Conservation (phyloP, 1,284 basidiomycete species). For the Athelia psychrophila region DNA sequence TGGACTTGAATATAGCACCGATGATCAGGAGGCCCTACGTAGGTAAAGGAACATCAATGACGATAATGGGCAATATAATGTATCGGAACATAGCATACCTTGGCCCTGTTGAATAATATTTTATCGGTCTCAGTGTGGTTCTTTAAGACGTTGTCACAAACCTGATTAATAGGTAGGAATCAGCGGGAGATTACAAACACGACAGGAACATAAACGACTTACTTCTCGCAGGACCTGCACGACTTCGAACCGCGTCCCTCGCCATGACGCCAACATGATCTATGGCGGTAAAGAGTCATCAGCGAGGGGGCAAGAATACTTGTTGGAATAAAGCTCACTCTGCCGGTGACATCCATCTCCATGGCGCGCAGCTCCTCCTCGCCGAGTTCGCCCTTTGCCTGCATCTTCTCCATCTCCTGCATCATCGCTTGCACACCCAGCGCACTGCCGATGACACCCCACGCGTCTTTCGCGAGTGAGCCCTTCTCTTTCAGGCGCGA, state of each 20-base stretch:
- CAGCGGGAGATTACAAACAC: too few relatives aligned
- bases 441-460: constrained; percentile 92
- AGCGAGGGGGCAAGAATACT: constrained; percentile 3
- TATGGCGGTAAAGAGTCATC: constrained; percentile 23
- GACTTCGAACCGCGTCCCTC: constrained; percentile 91
- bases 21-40: constrained; percentile 74
- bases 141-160: constrained; percentile 79
- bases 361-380: constrained; percentile 85
- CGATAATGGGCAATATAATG: constrained; percentile 1
- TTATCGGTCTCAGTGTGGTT: constrained; percentile 71
- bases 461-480: constrained; percentile 88
- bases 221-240: constrained; percentile 79
- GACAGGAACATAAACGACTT: too few relatives aligned
- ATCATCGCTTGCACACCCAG: constrained; percentile 70
- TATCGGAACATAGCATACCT: constrained; percentile 40
- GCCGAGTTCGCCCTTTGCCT: constrained; percentile 82
- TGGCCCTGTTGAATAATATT: constrained; percentile 77
- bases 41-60: neutral
- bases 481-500: constrained; percentile 95
- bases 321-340: constrained; percentile 42
- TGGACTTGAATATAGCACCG: constrained; percentile 84
- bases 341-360: constrained; percentile 94
- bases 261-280: constrained; percentile 95
- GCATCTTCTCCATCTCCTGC: constrained; percentile 89
- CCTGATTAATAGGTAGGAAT: constrained; percentile 34